A percentile compares a stretch with the other conserved stretches of the same genome.
These are phyloP conservation scores for Paratinospora sagittata DNA, from an alignment of 164 flowering plant species.

Conservation along the genomic window DNA sequence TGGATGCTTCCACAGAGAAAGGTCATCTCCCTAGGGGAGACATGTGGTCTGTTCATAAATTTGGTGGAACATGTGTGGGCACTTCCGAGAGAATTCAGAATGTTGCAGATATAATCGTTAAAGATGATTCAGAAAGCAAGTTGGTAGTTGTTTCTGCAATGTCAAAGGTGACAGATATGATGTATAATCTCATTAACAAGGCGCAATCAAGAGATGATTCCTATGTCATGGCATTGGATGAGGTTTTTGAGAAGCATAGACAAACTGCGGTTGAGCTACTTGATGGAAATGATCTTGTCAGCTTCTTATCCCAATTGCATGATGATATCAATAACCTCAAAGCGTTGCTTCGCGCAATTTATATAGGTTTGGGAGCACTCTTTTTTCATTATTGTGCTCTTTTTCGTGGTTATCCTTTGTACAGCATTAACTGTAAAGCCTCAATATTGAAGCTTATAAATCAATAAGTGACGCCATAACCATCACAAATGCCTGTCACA, in stretches of 20 bases:
- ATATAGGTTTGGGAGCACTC: conserved; percentile 50
- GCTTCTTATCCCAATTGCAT: conserved; percentile 58
- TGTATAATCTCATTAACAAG: conserved; percentile 78
- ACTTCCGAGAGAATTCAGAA: conserved; percentile 69
- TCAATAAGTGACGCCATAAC: too few relatives aligned
- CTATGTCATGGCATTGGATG: conserved; percentile 62
- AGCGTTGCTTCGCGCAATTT: conserved; percentile 92
- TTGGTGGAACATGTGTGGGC: conserved; percentile 98
- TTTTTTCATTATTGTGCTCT: neutral
- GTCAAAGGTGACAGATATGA: conserved; percentile 97
- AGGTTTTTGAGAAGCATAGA: conserved; percentile 74
- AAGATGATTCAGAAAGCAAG: conserved; percentile 73
- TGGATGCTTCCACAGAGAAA: conserved; percentile 32
- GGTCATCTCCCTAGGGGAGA: conserved; percentile 62
- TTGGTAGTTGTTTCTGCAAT: conserved; percentile 96
- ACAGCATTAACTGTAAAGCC: too few relatives aligned
- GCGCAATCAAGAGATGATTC: conserved; percentile 88
- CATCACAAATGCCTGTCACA: too few relatives aligned
- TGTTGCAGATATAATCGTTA: conserved; percentile 67
- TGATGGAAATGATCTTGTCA: conserved; percentile 67
- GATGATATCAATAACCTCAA: conserved; percentile 76
- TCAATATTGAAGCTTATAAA: too few relatives aligned
- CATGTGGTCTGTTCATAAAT: conserved; percentile 89
- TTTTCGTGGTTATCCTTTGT: neutral
- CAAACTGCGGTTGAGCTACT: conserved; percentile 69